These are phyloP conservation scores for Nigrospora osmanthi DNA, from an alignment of 2,329 filamentous ascomycete species.

Conservation along the genomic window DNA sequence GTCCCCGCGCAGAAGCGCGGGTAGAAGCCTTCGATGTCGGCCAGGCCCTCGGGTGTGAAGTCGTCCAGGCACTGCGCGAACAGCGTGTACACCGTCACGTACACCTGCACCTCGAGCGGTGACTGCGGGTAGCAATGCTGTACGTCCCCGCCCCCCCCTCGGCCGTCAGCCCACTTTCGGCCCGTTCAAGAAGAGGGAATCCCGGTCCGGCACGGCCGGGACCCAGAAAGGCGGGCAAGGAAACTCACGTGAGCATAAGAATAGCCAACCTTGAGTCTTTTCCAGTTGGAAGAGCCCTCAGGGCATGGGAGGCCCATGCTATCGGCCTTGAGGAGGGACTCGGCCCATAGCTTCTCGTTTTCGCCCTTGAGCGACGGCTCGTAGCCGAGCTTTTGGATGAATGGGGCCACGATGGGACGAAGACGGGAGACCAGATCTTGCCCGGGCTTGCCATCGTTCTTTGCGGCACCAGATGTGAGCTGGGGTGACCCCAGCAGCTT, in stretches of 20 bases:
- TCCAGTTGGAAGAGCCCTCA: background rate
- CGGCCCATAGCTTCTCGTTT: background rate
- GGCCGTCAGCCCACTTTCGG: background rate
- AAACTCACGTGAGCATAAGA: background rate
- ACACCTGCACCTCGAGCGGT: constrained; percentile 15
- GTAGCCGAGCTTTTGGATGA: background rate
- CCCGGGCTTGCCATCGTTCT: too few relatives aligned
- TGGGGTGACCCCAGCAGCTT: too few relatives aligned
- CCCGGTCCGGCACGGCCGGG: background rate
- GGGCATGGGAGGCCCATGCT: background rate
- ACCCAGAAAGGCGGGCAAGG: background rate
- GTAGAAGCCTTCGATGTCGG: constrained; percentile 14
- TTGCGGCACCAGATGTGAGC: too few relatives aligned
- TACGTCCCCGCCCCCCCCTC: background rate
- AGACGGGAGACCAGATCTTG: too few relatives aligned
- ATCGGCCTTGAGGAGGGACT: background rate
- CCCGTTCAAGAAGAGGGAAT: background rate
- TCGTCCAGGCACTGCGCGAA: constrained; percentile 21
- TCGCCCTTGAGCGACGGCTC: background rate
- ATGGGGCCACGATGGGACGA: background rate
- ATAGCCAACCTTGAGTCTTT: background rate
- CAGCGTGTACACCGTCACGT: constrained; percentile 22
- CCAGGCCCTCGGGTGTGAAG: constrained; percentile 8
- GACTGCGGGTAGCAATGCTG: background rate
- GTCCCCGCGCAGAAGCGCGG: constrained; percentile 11